Evolutionary conservation across 2,329 filamentous ascomycete species (phyloP), one percentile per base, ranked within the genome.

Genomic region (Graphilbum ipis-grandicollis): DNA sequence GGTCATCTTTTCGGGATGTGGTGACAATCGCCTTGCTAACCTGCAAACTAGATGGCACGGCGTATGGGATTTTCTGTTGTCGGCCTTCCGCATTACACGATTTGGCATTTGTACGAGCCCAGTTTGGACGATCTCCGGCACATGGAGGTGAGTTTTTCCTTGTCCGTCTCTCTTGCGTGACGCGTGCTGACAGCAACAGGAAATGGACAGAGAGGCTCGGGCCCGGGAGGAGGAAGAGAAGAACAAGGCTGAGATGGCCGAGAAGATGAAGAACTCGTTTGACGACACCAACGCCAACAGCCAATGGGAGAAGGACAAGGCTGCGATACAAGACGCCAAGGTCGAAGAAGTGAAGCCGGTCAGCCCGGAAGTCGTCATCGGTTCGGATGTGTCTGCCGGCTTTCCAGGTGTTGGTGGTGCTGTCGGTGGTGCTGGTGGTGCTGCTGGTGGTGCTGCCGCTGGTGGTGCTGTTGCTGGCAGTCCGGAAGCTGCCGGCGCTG

Each of bases 81-180:
- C 40, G 90, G 90, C 23, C 67, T 98, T 33, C 90, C 90, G 7
- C 90, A 98, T 54, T 98, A 98, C 57, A 93, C 85, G 1, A 94
- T 98, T 46, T 98, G 90, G 90, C 90, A 98, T 75, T 66, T 98
- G 50, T 98, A 98, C 62, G 90, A 98, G 57, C 90, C 90, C n/a
- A 93, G 84, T 50, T 82, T 94, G 14, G 90, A 98, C 51, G 90
- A 98, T 50, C 82, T 96, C 44, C 77, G 81, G 41, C 90, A 96
- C 52, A 98, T 98, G 90, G 88, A 86, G 63, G 74, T 76, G 56
- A 41, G 61, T 50, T 33, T 31, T 9, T 22, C 21, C 10, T 6
- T 10, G 10, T 10, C 6, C 21, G 10, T 23, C 21, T 8, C 14
- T 13, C 9, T 37, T 7, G 8, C 6, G 8, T 13, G 26, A 5